These are phyloP conservation scores for Poa pratensis DNA, from an alignment of 176 grass and related monocot species.

Conservation along the genomic window DNA sequence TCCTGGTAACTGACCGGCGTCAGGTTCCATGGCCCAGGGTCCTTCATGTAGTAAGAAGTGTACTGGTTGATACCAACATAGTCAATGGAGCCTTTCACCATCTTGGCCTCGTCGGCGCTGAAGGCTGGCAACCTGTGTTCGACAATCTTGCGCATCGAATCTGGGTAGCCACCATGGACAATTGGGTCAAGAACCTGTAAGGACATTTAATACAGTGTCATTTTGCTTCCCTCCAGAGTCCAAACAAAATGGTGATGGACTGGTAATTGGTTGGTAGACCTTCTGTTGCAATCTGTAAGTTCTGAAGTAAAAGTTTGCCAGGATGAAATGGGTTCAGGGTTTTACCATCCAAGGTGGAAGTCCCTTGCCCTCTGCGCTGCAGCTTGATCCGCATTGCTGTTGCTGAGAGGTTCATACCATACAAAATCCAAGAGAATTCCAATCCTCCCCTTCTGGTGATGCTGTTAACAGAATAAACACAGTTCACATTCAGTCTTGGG, in stretches of 20 bases:
- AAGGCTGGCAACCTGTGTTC: conserved; percentile 73
- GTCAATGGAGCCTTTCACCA: conserved; percentile 89
- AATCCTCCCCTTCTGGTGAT: conserved; percentile 76
- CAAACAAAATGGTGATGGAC: background rate
- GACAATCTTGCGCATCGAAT: conserved; percentile 73
- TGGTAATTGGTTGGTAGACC: conserved; percentile 1
- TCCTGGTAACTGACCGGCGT: conserved; percentile 64
- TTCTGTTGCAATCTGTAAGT: background rate
- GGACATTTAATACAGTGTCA: background rate
- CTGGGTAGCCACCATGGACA: conserved; percentile 62
- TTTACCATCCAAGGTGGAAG: conserved; percentile 93
- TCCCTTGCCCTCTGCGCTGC: conserved; percentile 86
- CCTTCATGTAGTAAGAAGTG: conserved; percentile 80
- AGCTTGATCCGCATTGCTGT: conserved; percentile 64
- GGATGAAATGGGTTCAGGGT: background rate
- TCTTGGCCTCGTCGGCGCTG: conserved; percentile 63
- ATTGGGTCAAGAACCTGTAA: conserved; percentile 72
- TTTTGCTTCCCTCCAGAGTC: background rate
- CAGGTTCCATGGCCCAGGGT: conserved; percentile 47
- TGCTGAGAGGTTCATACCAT: conserved; percentile 80
- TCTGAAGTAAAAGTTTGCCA: background rate
- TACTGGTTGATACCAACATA: conserved; percentile 90
- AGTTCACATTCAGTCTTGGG: background rate
- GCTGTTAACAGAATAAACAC: conserved; percentile 36
- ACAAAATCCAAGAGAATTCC: conserved; percentile 92